Percentiles rank a stretch among this genome's conserved stretches.
Conservation (phyloP, 2,329 filamentous ascomycete genomes). For the Colletotrichum orbiculare region DNA sequence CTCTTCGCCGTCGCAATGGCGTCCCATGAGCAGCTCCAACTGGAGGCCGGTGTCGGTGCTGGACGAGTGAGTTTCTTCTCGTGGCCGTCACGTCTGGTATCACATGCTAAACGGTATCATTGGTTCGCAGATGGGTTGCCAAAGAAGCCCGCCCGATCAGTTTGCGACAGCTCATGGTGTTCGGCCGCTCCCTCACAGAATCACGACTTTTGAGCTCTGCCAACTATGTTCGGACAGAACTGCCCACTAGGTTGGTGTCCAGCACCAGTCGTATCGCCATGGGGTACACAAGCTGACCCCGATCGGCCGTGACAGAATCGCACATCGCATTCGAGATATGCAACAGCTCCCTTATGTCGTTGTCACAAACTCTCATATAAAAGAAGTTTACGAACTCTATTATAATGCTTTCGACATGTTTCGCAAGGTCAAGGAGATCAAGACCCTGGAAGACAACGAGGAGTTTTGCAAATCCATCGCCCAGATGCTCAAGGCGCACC, state of each 20-base stretch:
- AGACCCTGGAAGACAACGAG: constrained; percentile 90
- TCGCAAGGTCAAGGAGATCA: constrained; percentile 84
- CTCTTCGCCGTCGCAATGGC: constrained; percentile 39
- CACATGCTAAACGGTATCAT: constrained; percentile 35
- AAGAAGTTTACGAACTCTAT: constrained; percentile 95
- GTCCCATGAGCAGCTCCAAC: constrained; percentile 51
- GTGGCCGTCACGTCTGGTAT: background rate
- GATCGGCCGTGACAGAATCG: constrained; percentile 68
- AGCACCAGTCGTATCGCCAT: background rate
- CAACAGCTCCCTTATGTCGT: constrained; percentile 96
- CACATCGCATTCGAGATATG: constrained; percentile 96
- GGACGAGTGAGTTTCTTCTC: constrained; percentile 65
- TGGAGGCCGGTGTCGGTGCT: constrained; percentile 74
- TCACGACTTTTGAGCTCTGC: constrained; percentile 90
- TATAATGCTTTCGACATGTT: constrained; percentile 96
- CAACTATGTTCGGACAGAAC: constrained; percentile 96
- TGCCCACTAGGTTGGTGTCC: constrained; percentile 77
- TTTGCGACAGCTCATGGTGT: constrained; percentile 95
- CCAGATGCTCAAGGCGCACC: constrained; percentile 84
- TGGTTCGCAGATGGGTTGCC: constrained; percentile 80
- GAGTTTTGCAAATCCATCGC: constrained; percentile 83
- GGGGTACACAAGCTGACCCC: constrained; percentile 14
- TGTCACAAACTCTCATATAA: constrained; percentile 93
- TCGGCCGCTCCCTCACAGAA: constrained; percentile 93
- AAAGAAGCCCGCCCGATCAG: constrained; percentile 95